Conservation (phyloP, 2,329 filamentous ascomycete genomes). For the Hypoxylon sp. region DNA sequence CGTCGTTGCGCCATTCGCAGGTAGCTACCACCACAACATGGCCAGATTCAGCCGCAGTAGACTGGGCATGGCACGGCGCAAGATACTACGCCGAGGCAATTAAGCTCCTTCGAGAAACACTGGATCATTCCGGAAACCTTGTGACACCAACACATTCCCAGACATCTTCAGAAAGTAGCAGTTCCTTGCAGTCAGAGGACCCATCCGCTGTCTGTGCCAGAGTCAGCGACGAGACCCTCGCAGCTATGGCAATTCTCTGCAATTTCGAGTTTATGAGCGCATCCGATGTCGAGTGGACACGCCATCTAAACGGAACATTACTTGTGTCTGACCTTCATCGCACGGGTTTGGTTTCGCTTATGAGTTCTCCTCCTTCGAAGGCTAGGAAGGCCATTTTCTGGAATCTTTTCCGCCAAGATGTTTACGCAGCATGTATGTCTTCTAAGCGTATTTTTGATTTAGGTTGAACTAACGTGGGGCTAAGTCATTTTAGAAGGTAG, state of each 20-base stretch:
- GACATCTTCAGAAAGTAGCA: slow-evolving; percentile 1
- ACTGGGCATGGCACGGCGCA: slow-evolving; percentile 3
- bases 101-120: slow-evolving; percentile 2
- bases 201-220: neutral
- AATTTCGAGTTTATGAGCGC: slow-evolving; percentile 1
- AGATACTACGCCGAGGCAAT: slow-evolving; percentile 4
- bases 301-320: slow-evolving; percentile 1
- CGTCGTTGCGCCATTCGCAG: slow-evolving; percentile 3
- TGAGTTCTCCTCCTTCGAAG: neutral
- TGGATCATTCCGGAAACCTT: slow-evolving; percentile 1
- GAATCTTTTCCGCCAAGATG: slow-evolving; percentile 2
- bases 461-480: neutral
- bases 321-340: slow-evolving; percentile 1
- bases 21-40: slow-evolving; percentile 2
- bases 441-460: neutral
- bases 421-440: slow-evolving; percentile 1
- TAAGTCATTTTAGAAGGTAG: slow-evolving; percentile 1
- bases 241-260: slow-evolving; percentile 2
- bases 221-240: slow-evolving; percentile 5
- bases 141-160: slow-evolving; percentile 1
- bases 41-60: slow-evolving; percentile 1
- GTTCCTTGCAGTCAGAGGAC: slow-evolving; percentile 2
- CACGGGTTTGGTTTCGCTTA: neutral
- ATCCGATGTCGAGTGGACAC: slow-evolving; percentile 2
- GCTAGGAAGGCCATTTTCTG: slow-evolving; percentile 2